Conservation (phyloP, 2,329 filamentous ascomycete species). For the Aspergillus pseudoterreus region DNA sequence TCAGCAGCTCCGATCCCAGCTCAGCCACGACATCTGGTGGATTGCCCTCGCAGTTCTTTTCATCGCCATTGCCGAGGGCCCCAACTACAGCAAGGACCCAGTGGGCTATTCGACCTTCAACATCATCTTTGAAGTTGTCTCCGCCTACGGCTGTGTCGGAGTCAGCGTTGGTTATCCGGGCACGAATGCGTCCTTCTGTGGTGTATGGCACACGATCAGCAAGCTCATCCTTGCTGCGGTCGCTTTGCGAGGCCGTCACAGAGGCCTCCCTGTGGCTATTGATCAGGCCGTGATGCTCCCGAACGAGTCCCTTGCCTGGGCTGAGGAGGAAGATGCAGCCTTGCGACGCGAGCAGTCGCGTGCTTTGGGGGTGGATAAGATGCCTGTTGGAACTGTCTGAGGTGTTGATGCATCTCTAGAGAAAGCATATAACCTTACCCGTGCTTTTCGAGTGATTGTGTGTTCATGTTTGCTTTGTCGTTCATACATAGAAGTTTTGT, state of each 20-base stretch:
- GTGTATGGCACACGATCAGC: conserved; percentile 52
- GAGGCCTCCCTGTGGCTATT: conserved; percentile 55
- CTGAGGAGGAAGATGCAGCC: conserved; percentile 41
- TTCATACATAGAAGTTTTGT: background rate
- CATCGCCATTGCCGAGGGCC: conserved; percentile 59
- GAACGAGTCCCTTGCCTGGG: conserved; percentile 37
- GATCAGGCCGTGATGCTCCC: conserved; percentile 49
- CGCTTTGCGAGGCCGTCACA: conserved; percentile 55
- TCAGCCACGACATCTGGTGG: conserved; percentile 66
- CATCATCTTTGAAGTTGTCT: conserved; percentile 47
- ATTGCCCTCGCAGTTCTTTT: conserved; percentile 59
- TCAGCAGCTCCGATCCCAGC: conserved; percentile 60
- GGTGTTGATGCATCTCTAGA: background rate
- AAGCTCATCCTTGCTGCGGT: conserved; percentile 58
- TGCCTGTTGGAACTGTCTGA: conserved; percentile 25
- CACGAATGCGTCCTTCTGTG: conserved; percentile 54
- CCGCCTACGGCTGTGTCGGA: conserved; percentile 60
- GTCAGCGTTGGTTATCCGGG: conserved; percentile 55
- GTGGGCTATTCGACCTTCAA: conserved; percentile 57
- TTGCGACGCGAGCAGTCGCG: conserved; percentile 26
- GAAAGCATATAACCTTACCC: too few species aligned
- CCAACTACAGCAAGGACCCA: conserved; percentile 51
- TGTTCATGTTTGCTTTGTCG: background rate
- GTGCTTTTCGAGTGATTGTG: background rate
- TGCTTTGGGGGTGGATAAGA: conserved; percentile 19